Percentiles rank a stretch among this genome's conserved stretches.
Conservation (phyloP, 2,329 filamentous ascomycete species). For the Fusarium sp. region DNA sequence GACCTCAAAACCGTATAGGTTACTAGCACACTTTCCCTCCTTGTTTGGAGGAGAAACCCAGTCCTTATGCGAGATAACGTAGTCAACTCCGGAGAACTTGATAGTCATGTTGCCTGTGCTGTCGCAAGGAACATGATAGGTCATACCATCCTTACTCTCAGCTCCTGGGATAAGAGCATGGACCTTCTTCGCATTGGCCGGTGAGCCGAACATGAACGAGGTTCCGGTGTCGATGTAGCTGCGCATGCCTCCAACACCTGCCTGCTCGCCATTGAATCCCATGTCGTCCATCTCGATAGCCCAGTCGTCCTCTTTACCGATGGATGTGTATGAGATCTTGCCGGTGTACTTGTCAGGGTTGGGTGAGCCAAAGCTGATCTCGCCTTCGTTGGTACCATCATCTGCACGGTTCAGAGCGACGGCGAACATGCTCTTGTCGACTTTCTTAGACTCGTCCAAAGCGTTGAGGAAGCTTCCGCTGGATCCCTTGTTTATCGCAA, state of each 20-base stretch:
- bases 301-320: slow-evolving; percentile 72
- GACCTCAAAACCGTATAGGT: slow-evolving; percentile 78
- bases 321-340: slow-evolving; percentile 72
- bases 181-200: slow-evolving; percentile 71
- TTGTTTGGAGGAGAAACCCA: slow-evolving; percentile 67
- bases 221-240: slow-evolving; percentile 89
- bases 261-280: slow-evolving; percentile 68
- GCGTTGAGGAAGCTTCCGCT: slow-evolving; percentile 75
- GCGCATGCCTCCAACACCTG: slow-evolving; percentile 64
- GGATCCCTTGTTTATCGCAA: slow-evolving; percentile 71
- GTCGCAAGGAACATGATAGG: slow-evolving; percentile 79
- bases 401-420: slow-evolving; percentile 75
- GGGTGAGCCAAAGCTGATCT: slow-evolving; percentile 79
- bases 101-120: slow-evolving; percentile 70
- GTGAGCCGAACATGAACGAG: slow-evolving; percentile 79
- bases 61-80: slow-evolving; percentile 75
- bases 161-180: slow-evolving; percentile 76
- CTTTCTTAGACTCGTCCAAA: slow-evolving; percentile 65
- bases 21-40: slow-evolving; percentile 71
- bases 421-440: slow-evolving; percentile 74
- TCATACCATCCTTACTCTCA: slow-evolving; percentile 65
- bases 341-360: slow-evolving; percentile 76
- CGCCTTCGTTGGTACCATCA: slow-evolving; percentile 76
- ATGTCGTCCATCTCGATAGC: slow-evolving; percentile 76
- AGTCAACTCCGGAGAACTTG: slow-evolving; percentile 74